These are phyloP conservation scores for Candida namnaoensis DNA, from an alignment of 805 yeast species.

Conservation along the genomic window DNA sequence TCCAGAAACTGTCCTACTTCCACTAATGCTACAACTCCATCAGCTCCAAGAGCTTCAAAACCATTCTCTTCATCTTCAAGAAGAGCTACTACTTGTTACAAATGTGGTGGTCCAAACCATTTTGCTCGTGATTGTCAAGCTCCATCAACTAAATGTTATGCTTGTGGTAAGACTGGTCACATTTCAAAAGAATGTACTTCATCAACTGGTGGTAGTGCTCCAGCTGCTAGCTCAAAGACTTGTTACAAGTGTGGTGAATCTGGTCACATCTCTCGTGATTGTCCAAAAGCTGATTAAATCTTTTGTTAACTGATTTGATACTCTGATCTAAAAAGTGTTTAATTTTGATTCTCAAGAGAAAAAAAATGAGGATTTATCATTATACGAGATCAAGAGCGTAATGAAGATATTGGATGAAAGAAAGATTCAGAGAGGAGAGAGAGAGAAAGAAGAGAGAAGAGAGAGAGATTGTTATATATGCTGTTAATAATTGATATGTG, in stretches of 20 bases:
- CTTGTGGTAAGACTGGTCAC: slow-evolving; percentile 89
- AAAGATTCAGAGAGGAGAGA: too few species aligned
- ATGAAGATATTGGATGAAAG: too few species aligned
- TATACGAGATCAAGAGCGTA: too few species aligned
- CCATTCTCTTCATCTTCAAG: slow-evolving; percentile 1
- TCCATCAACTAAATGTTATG: slow-evolving; percentile 71
- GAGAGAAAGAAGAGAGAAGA: too few species aligned
- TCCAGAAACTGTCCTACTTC: slow-evolving; percentile 54
- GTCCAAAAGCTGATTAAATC: slow-evolving; percentile 23
- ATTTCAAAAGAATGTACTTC: slow-evolving; percentile 74
- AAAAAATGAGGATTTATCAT: too few species aligned
- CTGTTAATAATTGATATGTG: too few species aligned
- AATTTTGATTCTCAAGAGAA: too few species aligned
- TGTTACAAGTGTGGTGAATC: slow-evolving; percentile 42
- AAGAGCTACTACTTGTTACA: slow-evolving; percentile 62
- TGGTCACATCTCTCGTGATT: slow-evolving; percentile 86
- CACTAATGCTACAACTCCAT: slow-evolving; percentile 4
- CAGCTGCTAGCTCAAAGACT: slow-evolving; percentile 21
- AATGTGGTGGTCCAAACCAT: slow-evolving; percentile 91
- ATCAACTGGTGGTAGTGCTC: slow-evolving; percentile 36
- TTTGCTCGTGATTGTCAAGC: slow-evolving; percentile 84
- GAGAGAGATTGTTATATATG: too few species aligned
- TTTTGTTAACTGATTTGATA: too few species aligned
- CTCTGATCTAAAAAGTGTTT: too few species aligned
- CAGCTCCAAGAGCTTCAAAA: slow-evolving; percentile 14